Evolutionary conservation across 768 basidiomycete genomes (phyloP), one percentile per base, ranked within the genome.

Genomic region (Boletus barrowsii): DNA sequence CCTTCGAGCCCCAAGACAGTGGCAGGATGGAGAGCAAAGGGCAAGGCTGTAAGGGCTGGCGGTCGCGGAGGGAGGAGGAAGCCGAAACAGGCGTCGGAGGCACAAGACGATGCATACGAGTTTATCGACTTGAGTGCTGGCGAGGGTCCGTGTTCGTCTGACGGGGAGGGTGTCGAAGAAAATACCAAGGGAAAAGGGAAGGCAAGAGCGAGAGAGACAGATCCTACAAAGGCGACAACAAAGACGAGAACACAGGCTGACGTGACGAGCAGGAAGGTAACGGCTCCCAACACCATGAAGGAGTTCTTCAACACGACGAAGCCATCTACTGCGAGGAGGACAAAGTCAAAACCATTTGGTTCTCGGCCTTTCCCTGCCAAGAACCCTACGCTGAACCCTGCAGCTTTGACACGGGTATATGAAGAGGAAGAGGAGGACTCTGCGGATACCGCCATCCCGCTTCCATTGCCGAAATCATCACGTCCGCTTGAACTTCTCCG

Each of bases 401-500:
- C 36, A 8, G 26, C 36, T 30, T 53, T 41, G 18, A 57, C 40
- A 18, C 29, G 43, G 10, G n/a, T 41, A 32, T 42, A 47, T 22
- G 54, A 58, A 32, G 60, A 49, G 26, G 62, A 61, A 26, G 53
- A 44, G 3, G 47, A 54, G 22, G 53, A 53, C 35, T 56, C 53
- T 37, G 6, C 14, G n/a, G 60, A 59, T 7, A 43, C 30, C 1
- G 40, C 26, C n/a, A 0, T 32, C 20, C 47, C 54, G 10, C 35
- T 42, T 36, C 29, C 39, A 1, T 47, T 68, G 14, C 47, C 60
- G 18, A 60, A 55, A 56, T 55, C 60, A 13, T 55, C 15, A 17
- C 67, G 67, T n/a, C 67, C 67, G 1, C 68, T 68, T 14, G 67
- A 69, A n/a, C 20, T 68, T 47, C 50, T 65, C 11, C 63, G 63